These are phyloP conservation scores for Dichomitus squalens DNA, from an alignment of 1,284 basidiomycete species.

Conservation along the genomic window DNA sequence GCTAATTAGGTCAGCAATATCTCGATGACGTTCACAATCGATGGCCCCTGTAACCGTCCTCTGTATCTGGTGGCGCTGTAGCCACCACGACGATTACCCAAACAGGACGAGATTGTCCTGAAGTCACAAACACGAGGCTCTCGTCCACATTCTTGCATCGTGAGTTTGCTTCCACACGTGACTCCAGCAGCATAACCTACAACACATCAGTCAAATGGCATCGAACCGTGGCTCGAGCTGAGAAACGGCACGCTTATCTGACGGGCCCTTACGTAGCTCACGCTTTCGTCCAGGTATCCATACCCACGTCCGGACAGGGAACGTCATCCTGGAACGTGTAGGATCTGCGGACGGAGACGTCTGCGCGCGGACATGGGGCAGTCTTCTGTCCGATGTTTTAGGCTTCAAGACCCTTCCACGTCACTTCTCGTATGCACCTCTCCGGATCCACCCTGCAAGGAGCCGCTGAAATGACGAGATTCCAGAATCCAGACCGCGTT, in stretches of 20 bases:
- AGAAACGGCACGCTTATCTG: background rate
- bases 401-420: constrained; percentile 5
- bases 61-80: background rate
- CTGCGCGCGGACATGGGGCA: background rate
- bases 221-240: background rate
- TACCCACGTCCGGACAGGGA: background rate
- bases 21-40: no score
- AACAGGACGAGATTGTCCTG: background rate
- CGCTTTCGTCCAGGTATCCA: background rate
- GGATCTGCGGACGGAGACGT: background rate
- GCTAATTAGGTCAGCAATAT: no score
- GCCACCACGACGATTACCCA: background rate
- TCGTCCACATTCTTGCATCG: no score
- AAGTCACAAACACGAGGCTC: background rate
- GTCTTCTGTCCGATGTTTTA: constrained; percentile 9
- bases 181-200: no score
- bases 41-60: no score
- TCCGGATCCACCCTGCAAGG: background rate
- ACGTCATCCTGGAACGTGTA: background rate
- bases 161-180: no score
- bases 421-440: background rate
- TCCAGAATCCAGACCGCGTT: background rate
- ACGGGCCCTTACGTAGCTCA: background rate
- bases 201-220: no score
- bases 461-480: background rate